Base-by-base conservation (phyloP, 108 stramenopile species). In the Phaeodactylum tricornutum region DNA sequence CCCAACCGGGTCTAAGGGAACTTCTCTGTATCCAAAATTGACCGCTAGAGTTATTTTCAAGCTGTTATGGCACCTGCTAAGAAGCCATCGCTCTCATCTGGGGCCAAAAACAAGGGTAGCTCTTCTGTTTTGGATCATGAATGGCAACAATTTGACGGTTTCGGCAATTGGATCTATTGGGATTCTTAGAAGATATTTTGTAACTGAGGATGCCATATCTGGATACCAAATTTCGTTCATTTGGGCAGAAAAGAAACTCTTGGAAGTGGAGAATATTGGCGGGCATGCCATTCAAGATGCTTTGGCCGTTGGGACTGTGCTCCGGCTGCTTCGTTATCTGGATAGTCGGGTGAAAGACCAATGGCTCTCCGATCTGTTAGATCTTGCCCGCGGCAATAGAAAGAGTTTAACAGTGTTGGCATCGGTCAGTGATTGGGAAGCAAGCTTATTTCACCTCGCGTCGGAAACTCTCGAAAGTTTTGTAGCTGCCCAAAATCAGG, bases 61-160 rank as follows among this genome's bases (percentile, higher is more conserved):
- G 45, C 57, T 88, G 4, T 53, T 88, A 4, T 88, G 82, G 82
- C 81, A 88, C 51, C 59, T 88, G 4, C 33, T 82, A 7, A 88
- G 82, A 50, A 74, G 71, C 28, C 82, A 84, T 51, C 56, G 82
- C 6, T 66, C 62, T 30, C 39, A 68, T 29, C 50, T 84, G 2
- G 73, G 77, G 0, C 29, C 20, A 19, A 37, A 34, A 24, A 79
- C 77, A 4, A 63, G 78, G 33, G 47, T 58, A 33, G 81, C 77
- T 17, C 21, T 88, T 34, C 50, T 79, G 29, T 28, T 31, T 39
- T 28, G 21, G 14, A 43, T 43, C 12, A 26, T 27, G 2, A 29
- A 49, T 45, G 44, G 9, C 9, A 22, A 22, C 14, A 16, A 16
- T 9, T 17, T 15, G 41, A 8, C n/a, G n/a, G n/a, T n/a, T n/a